Base-by-base conservation (phyloP, 176 grass and related monocot species). In the Carex pumila region DNA sequence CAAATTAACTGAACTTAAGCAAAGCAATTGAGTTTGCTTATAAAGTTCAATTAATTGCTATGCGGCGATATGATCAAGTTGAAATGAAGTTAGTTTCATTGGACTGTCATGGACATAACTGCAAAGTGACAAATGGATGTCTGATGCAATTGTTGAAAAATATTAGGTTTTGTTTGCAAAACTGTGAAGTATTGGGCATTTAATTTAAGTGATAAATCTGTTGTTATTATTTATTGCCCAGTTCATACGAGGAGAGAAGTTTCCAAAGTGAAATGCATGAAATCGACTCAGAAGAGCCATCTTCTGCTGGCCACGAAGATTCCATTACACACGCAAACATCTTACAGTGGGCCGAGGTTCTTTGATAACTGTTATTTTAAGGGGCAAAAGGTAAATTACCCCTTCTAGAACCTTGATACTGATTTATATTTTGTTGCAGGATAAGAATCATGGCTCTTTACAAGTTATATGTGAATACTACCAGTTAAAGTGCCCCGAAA, bases 341-440 rank as follows among this genome's bases (percentile, higher is more conserved):
- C 89, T 88, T 94, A 57, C 89, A 92, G 75, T 99, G 97, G 97
- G 93, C 97, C 34, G 90, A 99, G 97, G 97, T 99, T 85, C 64
- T 68, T 72, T 81, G 30, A 86, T 22, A 57, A 32, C 6, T 32
- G 52, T 34, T 7, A 14, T 54, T 25, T 32, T 57, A 31, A 34
- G 9, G 73, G 6, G 29, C 25, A 32, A 32, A 17, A 32, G 22
- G 12, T 18, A 55, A 52, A 36, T 86, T 13, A 6, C 43, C 52
- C 57, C 67, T 61, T 79, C 54, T 34, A 79, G n/a, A 59, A 60
- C 36, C 85, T 71, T 86, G 3, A 43, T 88, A 64, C 29, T 65
- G 84, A 67, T 84, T 57, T 49, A 83, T 57, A 49, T 30, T 30
- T 68, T 84, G 79, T 90, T 90, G 29, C 87, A 99, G 97, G 93